These are phyloP conservation scores for Xylaria curta DNA, from an alignment of 495 filamentous ascomycete species.

Conservation along the genomic window DNA sequence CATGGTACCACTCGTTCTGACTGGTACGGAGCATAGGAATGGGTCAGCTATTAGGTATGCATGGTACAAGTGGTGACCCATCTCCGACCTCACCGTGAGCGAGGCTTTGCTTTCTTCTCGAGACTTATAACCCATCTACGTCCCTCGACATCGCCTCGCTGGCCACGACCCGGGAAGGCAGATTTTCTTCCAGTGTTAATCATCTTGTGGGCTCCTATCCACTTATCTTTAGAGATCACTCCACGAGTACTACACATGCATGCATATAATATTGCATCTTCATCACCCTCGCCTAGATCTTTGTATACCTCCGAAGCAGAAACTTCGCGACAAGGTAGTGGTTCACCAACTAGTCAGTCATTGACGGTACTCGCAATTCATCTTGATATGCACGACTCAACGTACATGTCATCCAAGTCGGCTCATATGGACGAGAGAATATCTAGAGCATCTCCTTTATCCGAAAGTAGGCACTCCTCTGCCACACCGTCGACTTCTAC, in stretches of 20 bases:
- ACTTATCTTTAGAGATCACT: conserved; percentile 9
- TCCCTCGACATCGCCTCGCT: conserved; percentile 29
- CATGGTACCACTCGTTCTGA: neutral
- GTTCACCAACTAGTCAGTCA: conserved; percentile 26
- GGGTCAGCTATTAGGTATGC: conserved; percentile 11
- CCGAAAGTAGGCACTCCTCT: conserved; percentile 33
- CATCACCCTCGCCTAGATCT: conserved; percentile 28
- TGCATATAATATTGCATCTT: conserved; percentile 35
- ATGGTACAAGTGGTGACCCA: neutral
- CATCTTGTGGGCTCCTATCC: conserved; percentile 24
- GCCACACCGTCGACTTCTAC: conserved; percentile 32
- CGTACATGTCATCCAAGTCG: conserved; percentile 32
- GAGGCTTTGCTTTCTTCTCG: conserved; percentile 35
- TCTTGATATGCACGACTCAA: conserved; percentile 36
- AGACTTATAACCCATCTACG: conserved; percentile 39
- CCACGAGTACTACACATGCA: conserved; percentile 24
- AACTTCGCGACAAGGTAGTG: conserved; percentile 9
- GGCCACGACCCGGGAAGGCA: conserved; percentile 38
- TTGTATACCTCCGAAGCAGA: conserved; percentile 25
- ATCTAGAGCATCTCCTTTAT: conserved; percentile 32
- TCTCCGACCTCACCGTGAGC: conserved; percentile 24
- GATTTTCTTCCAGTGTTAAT: conserved; percentile 31
- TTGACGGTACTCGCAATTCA: conserved; percentile 9
- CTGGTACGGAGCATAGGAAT: neutral
- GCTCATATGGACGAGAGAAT: conserved; percentile 38